Evolutionary conservation across 2,329 filamentous ascomycete species (phyloP).

Genomic region (Aspergillus fijiensis): DNA sequence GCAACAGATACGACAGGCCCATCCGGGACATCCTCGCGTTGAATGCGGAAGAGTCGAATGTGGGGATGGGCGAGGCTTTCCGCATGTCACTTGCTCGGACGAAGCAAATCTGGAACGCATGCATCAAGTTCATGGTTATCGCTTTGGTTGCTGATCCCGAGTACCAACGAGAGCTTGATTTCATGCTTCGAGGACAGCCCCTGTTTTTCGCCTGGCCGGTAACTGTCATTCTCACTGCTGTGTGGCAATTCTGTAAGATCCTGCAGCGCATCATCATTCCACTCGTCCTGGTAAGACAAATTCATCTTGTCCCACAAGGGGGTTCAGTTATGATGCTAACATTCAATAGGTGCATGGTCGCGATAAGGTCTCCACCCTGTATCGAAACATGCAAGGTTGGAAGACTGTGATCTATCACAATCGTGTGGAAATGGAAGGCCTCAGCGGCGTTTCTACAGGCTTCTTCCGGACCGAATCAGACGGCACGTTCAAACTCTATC

Average conservation of each 20-base stretch:
- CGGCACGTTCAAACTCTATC: constrained; percentile 41
- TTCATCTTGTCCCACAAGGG: background rate
- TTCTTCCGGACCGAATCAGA: constrained; percentile 42
- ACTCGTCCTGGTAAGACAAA: constrained; percentile 39
- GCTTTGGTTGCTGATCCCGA: constrained; percentile 53
- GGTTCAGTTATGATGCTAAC: background rate
- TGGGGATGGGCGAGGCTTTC: constrained; percentile 21
- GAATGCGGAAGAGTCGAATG: background rate
- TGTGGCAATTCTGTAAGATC: constrained; percentile 49
- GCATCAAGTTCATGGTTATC: constrained; percentile 50
- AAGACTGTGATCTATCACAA: constrained; percentile 45
- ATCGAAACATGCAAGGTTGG: constrained; percentile 38
- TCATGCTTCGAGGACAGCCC: constrained; percentile 39
- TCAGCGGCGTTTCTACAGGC: constrained; percentile 49
- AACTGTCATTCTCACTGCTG: constrained; percentile 42
- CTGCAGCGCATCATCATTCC: constrained; percentile 46
- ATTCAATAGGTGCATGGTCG: constrained; percentile 42
- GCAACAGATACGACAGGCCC: constrained; percentile 22
- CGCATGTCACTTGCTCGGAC: constrained; percentile 43
- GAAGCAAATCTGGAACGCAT: constrained; percentile 21
- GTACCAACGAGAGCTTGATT: constrained; percentile 50
- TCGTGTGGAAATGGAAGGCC: constrained; percentile 46
- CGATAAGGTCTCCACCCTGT: constrained; percentile 37
- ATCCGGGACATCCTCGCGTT: constrained; percentile 34
- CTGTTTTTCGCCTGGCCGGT: constrained; percentile 33